Evolutionary conservation across 345 rosid species (phyloP), one percentile per base, ranked within the genome.

Genomic region (Arabidopsis suecica): DNA sequence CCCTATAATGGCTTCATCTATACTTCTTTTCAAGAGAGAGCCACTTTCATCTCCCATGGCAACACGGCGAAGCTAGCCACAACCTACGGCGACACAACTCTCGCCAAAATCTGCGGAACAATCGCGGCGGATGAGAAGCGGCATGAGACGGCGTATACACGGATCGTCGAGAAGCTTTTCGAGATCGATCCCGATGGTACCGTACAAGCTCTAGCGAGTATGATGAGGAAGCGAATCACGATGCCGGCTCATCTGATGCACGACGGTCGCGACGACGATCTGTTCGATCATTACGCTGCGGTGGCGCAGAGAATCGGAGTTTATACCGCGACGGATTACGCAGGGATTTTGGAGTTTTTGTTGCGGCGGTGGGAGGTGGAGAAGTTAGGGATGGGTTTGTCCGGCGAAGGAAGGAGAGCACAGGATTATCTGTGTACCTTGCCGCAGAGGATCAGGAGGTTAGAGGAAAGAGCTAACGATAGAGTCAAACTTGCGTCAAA

Each of bases 231-330:
- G 44, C 82, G 80, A 45, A 82, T 86, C 61, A 69, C 82, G 0
- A 86, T 83, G 89, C 87, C 89, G 2, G 88, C 86, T 45, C 85
- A 80, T 73, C 54, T 84, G 47, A 82, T 84, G 84, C 79, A 83
- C 55, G 86, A 83, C 37, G 86, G 86, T 0, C 75, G 47, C 0
- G 88, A 85, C 20, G 82, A 79, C 6, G 10, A 77, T 51, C 76
- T 83, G 23, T 85, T 81, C 41, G 82, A 85, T n/a, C 76, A 81
- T 48, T 85, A 77, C 60, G 56, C 82, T 2, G 82, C 83, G 6
- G 88, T 85, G 16, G 84, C 83, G 3, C 83, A 83, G 58, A 48
- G 82, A 12, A 82, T 79, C n/a, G 86, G 86, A 5, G 84, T 85
- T 40, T 85, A 85, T 53, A 85, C 88, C 0, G 84, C 84, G 22